These are phyloP conservation scores for Shiraia sp. DNA, from an alignment of 2,329 filamentous ascomycete genomes.

Conservation along the genomic window DNA sequence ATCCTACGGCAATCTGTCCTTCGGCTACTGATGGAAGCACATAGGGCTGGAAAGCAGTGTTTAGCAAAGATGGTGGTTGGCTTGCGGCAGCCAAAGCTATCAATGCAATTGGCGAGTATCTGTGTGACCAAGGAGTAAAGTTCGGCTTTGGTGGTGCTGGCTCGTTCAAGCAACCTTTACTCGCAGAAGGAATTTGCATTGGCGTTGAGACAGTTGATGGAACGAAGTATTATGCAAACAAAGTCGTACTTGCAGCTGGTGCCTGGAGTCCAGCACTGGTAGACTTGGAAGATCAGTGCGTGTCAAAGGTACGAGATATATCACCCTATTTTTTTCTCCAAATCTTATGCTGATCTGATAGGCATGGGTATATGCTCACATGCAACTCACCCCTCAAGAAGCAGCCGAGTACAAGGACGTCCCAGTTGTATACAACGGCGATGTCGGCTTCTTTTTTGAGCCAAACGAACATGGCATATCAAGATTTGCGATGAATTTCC, in stretches of 20 bases:
- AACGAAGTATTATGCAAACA: conserved; percentile 49
- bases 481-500: conserved; percentile 63
- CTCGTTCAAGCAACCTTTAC: conserved; percentile 50
- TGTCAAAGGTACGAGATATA: conserved; percentile 64
- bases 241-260: conserved; percentile 50
- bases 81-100: conserved; percentile 54
- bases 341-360: conserved; percentile 44
- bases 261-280: conserved; percentile 36
- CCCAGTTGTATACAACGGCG: conserved; percentile 59
- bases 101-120: conserved; percentile 49
- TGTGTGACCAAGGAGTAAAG: conserved; percentile 46
- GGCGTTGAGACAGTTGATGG: conserved; percentile 50
- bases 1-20: neutral
- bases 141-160: conserved; percentile 51
- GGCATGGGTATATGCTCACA: conserved; percentile 60
- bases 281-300: conserved; percentile 36
- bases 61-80: conserved; percentile 52
- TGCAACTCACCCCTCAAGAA: conserved; percentile 55
- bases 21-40: neutral
- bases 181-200: conserved; percentile 43
- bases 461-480: conserved; percentile 52
- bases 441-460: conserved; percentile 56
- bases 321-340: conserved; percentile 51
- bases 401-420: conserved; percentile 53
- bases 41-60: conserved; percentile 53